Conservation (phyloP, 805 yeast species). For the Kodamaea hsintzibuensis region DNA sequence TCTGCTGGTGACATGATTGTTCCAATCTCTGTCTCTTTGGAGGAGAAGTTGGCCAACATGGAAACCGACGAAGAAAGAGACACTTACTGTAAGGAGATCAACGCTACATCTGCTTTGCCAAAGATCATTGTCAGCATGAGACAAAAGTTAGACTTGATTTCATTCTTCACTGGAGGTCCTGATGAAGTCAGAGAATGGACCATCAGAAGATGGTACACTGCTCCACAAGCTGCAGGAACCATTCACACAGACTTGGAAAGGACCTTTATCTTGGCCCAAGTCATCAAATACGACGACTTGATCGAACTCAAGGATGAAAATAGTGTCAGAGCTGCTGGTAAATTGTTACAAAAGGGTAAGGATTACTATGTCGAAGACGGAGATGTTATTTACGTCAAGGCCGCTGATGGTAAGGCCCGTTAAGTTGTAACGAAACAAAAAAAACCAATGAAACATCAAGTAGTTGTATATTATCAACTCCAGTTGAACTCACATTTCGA, state of each 20-base stretch:
- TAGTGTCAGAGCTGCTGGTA: constrained; percentile 84
- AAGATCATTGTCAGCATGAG: constrained; percentile 86
- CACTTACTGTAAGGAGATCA: constrained; percentile 71
- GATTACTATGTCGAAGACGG: constrained; percentile 95
- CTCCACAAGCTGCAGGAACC: constrained; percentile 99
- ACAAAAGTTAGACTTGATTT: constrained; percentile 78
- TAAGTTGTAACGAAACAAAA: constrained; percentile 24
- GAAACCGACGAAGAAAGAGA: constrained; percentile 79
- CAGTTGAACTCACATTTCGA: not conserved
- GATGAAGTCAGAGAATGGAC: constrained; percentile 99
- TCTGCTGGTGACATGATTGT: constrained; percentile 87
- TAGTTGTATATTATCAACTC: no score
- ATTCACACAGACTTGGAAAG: constrained; percentile 94
- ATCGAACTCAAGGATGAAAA: constrained; percentile 74
- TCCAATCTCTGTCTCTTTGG: constrained; percentile 90
- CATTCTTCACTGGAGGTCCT: constrained; percentile 95
- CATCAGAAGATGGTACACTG: constrained; percentile 83
- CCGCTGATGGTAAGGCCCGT: constrained; percentile 86
- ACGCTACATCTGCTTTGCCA: constrained; percentile 81
- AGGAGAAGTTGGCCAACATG: constrained; percentile 88
- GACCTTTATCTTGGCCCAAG: constrained; percentile 92
- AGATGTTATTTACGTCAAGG: constrained; percentile 87
- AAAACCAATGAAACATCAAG: not conserved
- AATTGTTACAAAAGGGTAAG: constrained; percentile 88
- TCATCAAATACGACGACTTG: constrained; percentile 82